Percentiles rank a stretch among this genome's conserved stretches.
These are phyloP conservation scores for Mycena alexandri DNA, from an alignment of 768 basidiomycete species.

Conservation along the genomic window DNA sequence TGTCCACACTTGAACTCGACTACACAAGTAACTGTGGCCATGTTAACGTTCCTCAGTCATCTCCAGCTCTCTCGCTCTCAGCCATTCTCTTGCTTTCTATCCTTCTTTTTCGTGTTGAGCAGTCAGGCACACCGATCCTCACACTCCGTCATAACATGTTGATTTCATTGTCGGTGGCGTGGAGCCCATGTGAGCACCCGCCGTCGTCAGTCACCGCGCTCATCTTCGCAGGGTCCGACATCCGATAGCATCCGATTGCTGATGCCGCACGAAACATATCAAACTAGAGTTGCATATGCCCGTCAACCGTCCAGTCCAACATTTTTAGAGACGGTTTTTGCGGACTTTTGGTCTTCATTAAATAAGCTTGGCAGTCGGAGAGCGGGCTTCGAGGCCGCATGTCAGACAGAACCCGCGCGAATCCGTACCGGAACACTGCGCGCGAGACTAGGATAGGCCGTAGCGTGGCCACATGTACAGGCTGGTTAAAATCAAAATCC, in stretches of 20 bases:
- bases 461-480: no score
- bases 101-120: neutral
- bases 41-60: no score
- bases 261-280: conserved; percentile 21
- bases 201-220: neutral
- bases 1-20: neutral
- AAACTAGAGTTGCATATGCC: no score
- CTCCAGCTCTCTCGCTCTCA: neutral
- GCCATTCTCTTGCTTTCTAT: neutral
- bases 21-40: no score
- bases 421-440: neutral
- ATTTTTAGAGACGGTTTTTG: neutral
- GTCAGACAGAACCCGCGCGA: neutral
- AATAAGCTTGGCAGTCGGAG: conserved; percentile 14
- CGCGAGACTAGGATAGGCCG: no score
- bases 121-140: conserved; percentile 2
- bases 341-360: neutral
- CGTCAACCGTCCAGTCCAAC: no score
- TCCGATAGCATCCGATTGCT: no score
- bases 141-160: conserved; percentile 19
- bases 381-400: neutral
- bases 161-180: conserved; percentile 14
- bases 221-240: no score
- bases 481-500: neutral
- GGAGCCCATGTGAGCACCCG: conserved; percentile 2